phyloP scores from a whole-genome alignment of 345 rosid species.

The Barbarea vulgaris region DNA sequence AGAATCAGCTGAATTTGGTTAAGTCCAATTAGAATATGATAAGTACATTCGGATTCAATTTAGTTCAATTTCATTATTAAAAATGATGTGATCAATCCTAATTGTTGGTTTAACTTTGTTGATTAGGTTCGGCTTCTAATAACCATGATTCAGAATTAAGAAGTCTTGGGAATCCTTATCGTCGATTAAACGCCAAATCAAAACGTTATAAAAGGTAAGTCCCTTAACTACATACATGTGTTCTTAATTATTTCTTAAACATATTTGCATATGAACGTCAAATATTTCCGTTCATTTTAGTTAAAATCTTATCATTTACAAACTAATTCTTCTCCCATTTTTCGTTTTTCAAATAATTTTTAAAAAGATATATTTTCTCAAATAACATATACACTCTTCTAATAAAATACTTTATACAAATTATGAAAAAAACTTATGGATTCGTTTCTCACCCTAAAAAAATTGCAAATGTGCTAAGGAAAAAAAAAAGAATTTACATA shows the following conservation, averaged over 20 bases:
- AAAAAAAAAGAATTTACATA: too few relatives aligned
- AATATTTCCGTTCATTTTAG: background rate
- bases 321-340: too few relatives aligned
- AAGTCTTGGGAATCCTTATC: background rate
- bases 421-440: too few relatives aligned
- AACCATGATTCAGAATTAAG: background rate
- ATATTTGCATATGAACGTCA: background rate
- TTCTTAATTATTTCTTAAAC: background rate
- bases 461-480: too few relatives aligned
- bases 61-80: background rate
- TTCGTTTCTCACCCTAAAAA: too few relatives aligned
- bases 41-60: background rate
- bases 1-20: background rate
- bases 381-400: too few relatives aligned
- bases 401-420: too few relatives aligned
- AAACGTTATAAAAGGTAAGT: background rate
- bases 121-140: background rate
- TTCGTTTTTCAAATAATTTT: too few relatives aligned
- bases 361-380: too few relatives aligned
- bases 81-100: background rate
- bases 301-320: background rate
- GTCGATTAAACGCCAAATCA: background rate
- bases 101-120: background rate
- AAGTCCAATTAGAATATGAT: background rate
- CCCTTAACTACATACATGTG: background rate